phyloP scores from a whole-genome alignment of 2,329 filamentous ascomycete genomes.

The Tolypocladium ophioglossoides region DNA sequence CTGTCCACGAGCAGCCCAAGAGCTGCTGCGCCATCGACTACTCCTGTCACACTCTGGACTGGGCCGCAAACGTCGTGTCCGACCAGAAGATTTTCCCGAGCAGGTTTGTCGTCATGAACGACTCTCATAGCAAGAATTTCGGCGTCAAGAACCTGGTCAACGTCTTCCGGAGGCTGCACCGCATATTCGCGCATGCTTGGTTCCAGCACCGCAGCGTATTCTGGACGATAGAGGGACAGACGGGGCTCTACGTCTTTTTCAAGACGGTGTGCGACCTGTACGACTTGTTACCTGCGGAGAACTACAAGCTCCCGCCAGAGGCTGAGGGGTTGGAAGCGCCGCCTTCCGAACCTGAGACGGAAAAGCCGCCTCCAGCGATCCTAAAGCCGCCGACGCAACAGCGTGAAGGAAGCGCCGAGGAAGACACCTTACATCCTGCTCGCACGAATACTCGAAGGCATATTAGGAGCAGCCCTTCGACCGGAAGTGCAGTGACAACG shows the following conservation, averaged over 20 bases:
- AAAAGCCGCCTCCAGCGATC: conserved; percentile 22
- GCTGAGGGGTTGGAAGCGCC: conserved; percentile 69
- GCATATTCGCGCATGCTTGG: conserved; percentile 98
- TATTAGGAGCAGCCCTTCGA: conserved; percentile 68
- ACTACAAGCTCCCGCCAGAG: conserved; percentile 89
- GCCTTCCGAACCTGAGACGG: conserved; percentile 29
- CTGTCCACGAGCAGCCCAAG: conserved; percentile 93
- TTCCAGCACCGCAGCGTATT: conserved; percentile 94
- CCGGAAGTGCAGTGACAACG: conserved; percentile 67
- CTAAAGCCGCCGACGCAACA: conserved; percentile 22
- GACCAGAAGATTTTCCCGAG: conserved; percentile 94
- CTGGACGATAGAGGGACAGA: conserved; percentile 82
- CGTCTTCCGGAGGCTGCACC: conserved; percentile 86
- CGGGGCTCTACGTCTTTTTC: conserved; percentile 93
- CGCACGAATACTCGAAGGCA: conserved; percentile 71
- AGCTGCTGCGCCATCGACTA: conserved; percentile 98
- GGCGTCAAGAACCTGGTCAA: conserved; percentile 83
- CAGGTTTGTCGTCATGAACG: conserved; percentile 51
- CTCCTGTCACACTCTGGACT: conserved; percentile 96
- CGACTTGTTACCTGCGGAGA: conserved; percentile 80
- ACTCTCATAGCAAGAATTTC: conserved; percentile 47
- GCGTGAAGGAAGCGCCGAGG: conserved; percentile 23
- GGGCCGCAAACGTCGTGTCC: conserved; percentile 89
- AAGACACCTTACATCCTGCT: conserved; percentile 42
- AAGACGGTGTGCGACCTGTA: conserved; percentile 94